These are phyloP conservation scores for Mycena citricolor DNA, from an alignment of 1,284 basidiomycete species.

Conservation along the genomic window DNA sequence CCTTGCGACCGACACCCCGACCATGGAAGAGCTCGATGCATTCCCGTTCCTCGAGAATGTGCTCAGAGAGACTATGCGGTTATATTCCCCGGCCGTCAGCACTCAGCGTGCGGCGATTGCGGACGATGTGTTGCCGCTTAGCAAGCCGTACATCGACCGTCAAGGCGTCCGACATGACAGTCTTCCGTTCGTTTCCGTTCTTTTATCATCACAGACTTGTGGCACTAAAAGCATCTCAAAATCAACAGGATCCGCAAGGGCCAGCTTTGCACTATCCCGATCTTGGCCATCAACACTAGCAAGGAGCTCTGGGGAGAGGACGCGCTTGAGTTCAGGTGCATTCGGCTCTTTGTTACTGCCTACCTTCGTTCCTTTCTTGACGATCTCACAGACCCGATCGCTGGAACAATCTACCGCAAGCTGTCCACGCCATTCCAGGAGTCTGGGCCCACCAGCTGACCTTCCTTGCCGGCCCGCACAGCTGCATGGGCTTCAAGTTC, in stretches of 20 bases:
- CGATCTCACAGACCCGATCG: not conserved
- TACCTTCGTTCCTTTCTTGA: not conserved
- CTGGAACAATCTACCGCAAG: not conserved
- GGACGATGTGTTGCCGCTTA: constrained; percentile 73
- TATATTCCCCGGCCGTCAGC: constrained; percentile 71
- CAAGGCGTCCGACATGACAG: no score
- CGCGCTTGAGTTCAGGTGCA: not conserved
- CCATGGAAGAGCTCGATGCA: not conserved
- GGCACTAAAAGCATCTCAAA: no score
- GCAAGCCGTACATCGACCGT: constrained; percentile 55
- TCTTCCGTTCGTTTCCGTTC: no score
- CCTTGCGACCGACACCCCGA: not conserved
- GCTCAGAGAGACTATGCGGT: constrained; percentile 70
- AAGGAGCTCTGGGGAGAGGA: not conserved
- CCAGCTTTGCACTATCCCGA: not conserved
- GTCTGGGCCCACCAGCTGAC: not conserved
- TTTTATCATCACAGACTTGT: no score
- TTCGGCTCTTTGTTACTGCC: no score
- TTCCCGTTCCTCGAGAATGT: not conserved
- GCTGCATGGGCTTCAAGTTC: constrained; percentile 52
- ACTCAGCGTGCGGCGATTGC: constrained; percentile 73
- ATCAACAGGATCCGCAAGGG: not conserved
- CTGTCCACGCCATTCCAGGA: not conserved
- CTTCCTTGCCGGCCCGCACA: not conserved
- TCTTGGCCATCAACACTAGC: not conserved